Evolutionary conservation across 2,329 filamentous ascomycete species (phyloP).

Genomic region (Epichloe coenophiala): DNA sequence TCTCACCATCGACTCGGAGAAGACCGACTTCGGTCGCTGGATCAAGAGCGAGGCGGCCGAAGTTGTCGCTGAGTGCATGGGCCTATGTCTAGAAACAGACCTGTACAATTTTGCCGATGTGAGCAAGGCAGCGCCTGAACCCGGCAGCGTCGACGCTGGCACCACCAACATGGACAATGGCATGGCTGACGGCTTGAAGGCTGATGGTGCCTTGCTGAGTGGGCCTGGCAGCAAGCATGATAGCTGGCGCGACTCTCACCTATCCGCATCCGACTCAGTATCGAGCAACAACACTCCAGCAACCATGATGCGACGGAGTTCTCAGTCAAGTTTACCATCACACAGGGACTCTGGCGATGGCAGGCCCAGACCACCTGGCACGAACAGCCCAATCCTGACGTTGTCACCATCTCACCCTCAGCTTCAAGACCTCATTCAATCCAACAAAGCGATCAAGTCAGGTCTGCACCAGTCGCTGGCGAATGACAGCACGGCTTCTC

Average conservation of each 20-base stretch:
- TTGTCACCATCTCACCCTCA: conserved; percentile 39
- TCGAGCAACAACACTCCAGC: conserved; percentile 25
- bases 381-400: conserved; percentile 49
- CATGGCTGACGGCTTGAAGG: conserved; percentile 19
- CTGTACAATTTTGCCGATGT: conserved; percentile 13
- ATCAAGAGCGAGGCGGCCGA: conserved; percentile 68
- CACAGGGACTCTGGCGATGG: conserved; percentile 30
- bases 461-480: conserved; percentile 39
- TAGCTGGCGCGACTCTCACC: conserved; percentile 39
- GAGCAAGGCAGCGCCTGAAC: conserved; percentile 3
- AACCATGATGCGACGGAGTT: conserved; percentile 25
- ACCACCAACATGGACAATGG: conserved; percentile 13
- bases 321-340: conserved; percentile 39
- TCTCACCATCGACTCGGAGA: conserved; percentile 65
- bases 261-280: conserved; percentile 32
- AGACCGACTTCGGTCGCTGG: conserved; percentile 64
- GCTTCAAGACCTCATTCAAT: conserved; percentile 46
- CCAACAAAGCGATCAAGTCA: conserved; percentile 44
- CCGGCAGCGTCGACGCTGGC: conserved; percentile 11
- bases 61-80: conserved; percentile 67
- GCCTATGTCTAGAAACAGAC: conserved; percentile 35
- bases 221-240: conserved; percentile 25
- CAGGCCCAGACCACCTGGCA: conserved; percentile 22
- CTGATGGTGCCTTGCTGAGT: conserved; percentile 27
- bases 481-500: conserved; percentile 45